Evolutionary conservation across 768 basidiomycete species (phyloP).

Genomic region (Inosperma sp.): DNA sequence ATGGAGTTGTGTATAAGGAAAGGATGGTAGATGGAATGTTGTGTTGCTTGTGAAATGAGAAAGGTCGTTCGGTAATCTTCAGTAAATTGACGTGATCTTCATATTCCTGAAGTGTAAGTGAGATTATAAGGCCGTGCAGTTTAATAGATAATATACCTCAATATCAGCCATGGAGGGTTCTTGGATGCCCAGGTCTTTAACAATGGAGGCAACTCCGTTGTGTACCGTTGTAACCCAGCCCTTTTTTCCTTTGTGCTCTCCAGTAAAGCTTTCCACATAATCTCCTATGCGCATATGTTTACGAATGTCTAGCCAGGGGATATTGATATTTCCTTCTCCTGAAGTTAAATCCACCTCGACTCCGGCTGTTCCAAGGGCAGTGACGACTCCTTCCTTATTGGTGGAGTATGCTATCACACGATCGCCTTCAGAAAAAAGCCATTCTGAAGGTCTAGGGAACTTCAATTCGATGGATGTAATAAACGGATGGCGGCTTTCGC

Average conservation of each 20-base stretch:
- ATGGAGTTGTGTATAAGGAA: neutral
- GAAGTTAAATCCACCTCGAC: neutral
- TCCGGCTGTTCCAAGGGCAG: neutral
- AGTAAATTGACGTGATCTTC: conserved; percentile 1
- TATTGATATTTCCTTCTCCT: neutral
- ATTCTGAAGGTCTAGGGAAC: conserved; percentile 13
- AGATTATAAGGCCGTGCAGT: neutral
- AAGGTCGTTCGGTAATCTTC: neutral
- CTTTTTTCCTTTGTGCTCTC: neutral
- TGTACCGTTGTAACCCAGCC: conserved; percentile 1
- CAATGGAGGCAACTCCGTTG: neutral
- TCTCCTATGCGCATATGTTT: neutral
- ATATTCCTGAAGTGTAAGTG: neutral
- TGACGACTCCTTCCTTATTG: neutral
- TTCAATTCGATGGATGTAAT: neutral
- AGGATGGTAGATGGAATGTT: neutral
- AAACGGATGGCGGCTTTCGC: conserved; percentile 4
- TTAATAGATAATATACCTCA: neutral
- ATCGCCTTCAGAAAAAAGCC: conserved; percentile 12
- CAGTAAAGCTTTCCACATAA: conserved; percentile 2
- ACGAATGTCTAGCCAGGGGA: neutral
- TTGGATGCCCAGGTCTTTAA: neutral
- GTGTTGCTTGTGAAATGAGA: neutral
- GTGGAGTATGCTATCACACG: neutral
- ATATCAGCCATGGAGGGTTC: neutral